A percentile compares a stretch with the other conserved stretches of the same genome.
Conservation (phyloP, 495 filamentous ascomycete species). For the Lasiosphaeriaceae sp. region DNA sequence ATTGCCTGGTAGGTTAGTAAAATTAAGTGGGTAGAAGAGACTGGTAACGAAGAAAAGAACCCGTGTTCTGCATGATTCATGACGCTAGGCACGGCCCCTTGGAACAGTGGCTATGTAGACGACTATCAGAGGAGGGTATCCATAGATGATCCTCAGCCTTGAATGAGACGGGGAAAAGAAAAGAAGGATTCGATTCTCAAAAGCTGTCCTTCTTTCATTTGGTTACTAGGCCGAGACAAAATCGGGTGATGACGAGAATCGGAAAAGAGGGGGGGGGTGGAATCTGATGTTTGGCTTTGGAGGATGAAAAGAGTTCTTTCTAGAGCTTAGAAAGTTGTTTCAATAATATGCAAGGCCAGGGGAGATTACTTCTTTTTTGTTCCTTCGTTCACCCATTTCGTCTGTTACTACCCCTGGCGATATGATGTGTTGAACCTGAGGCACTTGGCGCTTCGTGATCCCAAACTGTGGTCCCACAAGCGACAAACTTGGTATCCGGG, state of each 20-base stretch:
- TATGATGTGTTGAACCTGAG: constrained; percentile 13
- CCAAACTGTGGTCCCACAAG: not conserved
- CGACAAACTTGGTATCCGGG: not conserved
- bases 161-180: not conserved
- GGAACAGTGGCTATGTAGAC: not conserved
- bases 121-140: not conserved
- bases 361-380: not conserved
- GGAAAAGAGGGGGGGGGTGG: not conserved
- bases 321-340: not conserved
- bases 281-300: not conserved
- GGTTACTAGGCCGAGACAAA: no score
- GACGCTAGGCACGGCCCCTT: not conserved
- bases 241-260: no score
- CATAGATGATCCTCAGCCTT: not conserved
- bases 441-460: constrained; percentile 14
- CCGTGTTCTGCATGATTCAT: no score
- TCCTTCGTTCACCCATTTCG: not conserved
- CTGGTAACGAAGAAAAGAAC: no score
- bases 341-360: not conserved
- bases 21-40: no score
- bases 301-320: not conserved
- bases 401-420: not conserved
- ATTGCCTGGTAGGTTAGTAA: no score
- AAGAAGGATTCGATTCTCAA: no score
- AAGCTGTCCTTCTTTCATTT: no score